These are phyloP conservation scores for Aspergillus phoenicis DNA, from an alignment of 2,329 filamentous ascomycete species.

Conservation along the genomic window DNA sequence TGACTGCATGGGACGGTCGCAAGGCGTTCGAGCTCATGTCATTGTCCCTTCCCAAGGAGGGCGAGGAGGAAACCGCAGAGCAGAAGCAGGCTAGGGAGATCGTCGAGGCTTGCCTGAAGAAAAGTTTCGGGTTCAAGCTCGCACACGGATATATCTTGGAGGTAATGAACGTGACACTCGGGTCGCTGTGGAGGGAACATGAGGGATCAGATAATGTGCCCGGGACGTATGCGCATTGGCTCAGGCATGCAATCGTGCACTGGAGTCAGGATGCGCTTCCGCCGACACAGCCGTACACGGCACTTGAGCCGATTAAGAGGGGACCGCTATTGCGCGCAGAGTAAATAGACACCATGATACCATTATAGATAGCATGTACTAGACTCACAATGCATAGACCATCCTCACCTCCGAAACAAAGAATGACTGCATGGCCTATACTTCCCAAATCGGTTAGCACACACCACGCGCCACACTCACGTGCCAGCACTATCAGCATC, in stretches of 20 bases:
- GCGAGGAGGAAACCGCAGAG: slow-evolving; percentile 5
- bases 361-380: neutral
- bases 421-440: no score
- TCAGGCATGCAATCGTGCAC: slow-evolving; percentile 3
- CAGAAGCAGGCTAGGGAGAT: slow-evolving; percentile 6
- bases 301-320: neutral
- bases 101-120: slow-evolving; percentile 2
- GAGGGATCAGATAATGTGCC: slow-evolving; percentile 4
- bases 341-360: neutral
- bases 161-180: slow-evolving; percentile 1
- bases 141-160: slow-evolving; percentile 7
- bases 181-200: slow-evolving; percentile 6
- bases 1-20: slow-evolving; percentile 6
- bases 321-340: neutral
- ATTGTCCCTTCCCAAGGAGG: neutral
- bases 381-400: neutral
- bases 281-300: neutral
- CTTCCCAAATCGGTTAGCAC: no score
- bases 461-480: no score
- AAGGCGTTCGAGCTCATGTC: slow-evolving; percentile 12
- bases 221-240: slow-evolving; percentile 7
- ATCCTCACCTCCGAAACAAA: neutral
- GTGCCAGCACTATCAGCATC: neutral
- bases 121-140: slow-evolving; percentile 10
- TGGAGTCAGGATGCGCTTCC: slow-evolving; percentile 9